Evolutionary conservation across 78 protist species (phyloP), one percentile per base, ranked within the genome.

Genomic region (Pelomyxa schiedti): DNA sequence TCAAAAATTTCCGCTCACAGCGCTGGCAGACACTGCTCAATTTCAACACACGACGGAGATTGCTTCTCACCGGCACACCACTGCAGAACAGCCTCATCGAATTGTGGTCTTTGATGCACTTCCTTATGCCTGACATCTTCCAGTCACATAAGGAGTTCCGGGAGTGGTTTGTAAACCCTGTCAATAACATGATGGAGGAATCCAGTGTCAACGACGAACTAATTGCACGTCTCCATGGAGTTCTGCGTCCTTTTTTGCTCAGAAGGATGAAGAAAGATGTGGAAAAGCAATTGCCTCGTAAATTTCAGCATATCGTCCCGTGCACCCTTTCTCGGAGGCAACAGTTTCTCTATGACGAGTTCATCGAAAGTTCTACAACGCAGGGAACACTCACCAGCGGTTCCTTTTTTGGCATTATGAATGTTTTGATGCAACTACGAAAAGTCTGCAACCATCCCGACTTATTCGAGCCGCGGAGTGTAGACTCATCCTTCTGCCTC

Each of bases 31-130:
- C 73, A 8, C 69, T 97, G 76, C 88, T 86, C 29, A 24, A 66
- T 36, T 86, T 94, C 74, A 39, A 82, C 42, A 22, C 95, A n/a
- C 32, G 43, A 52, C 90, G 84, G 3, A 84, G 98, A 24, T 81
- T 93, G 47, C 53, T 93, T 24, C 85, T 86, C 22, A 88, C 95
- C 2, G 98, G 99, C 8, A 97, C 98, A 24, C 99, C 99, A 3
- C 89, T 97, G 40, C 98, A 94, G 75, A 97, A 93, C 84, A 69
- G 80, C 77, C 70, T 97, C 42, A 86, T 86, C 92, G 98, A 94
- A 82, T 72, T 97, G 30, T 97, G 99, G 99, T 90, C 98, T 32
- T 86, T 97, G 36, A 76, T 94, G 70, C 96, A 94, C 68, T 94
- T 96, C 42, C 70, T 97, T 40, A 90, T 97, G 97, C 97, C 95